Base-by-base conservation (phyloP, 75 land plant genomes). In the Sequoiadendron giganteum region DNA sequence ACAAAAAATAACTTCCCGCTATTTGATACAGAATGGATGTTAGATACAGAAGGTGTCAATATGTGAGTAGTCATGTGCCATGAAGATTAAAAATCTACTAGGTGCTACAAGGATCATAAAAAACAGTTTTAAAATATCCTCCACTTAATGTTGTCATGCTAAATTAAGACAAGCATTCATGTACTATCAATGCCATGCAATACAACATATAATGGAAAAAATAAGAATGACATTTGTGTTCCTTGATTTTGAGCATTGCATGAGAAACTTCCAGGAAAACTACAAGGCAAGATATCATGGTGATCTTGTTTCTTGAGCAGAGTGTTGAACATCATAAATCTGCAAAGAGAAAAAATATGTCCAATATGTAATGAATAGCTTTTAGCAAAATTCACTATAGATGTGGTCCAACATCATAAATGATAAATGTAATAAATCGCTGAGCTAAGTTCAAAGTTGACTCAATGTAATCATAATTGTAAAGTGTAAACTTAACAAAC, bases 41-140 rank as follows among this genome's bases (percentile, higher is more conserved):
- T 36, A 36, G 38, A 36, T 36, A 36, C 38, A 36, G 0, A 36
- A 36, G 38, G 38, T 36, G 38, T 36, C 38, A 36, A 36, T 36
- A 36, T 36, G 0, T 36, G 0, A 36, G 38, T 36, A 36, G 38
- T 36, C 38, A 36, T 36, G 38, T 36, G 38, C 38, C 47, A 45
- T 45, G 47, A 45, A 45, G 47, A 45, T 45, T n/a, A n/a, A n/a
- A n/a, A n/a, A n/a, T n/a, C n/a, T n/a, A n/a, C n/a, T n/a, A n/a
- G n/a, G n/a, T 92, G 89, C 1, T 77, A 58, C 6, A 58, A 58
- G 19, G 65, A 58, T 58, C 65, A 58, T 19, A 19, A 58, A 25
- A 58, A 19, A 2, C 65, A 58, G 65, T 58, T 58, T 19, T 19
- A 19, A 58, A 58, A 58, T 18, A 0, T 58, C 25, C 65, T 58